Evolutionary conservation across 148 eudicot genomes (phyloP).

Genomic region (Pouteria glomerata): DNA sequence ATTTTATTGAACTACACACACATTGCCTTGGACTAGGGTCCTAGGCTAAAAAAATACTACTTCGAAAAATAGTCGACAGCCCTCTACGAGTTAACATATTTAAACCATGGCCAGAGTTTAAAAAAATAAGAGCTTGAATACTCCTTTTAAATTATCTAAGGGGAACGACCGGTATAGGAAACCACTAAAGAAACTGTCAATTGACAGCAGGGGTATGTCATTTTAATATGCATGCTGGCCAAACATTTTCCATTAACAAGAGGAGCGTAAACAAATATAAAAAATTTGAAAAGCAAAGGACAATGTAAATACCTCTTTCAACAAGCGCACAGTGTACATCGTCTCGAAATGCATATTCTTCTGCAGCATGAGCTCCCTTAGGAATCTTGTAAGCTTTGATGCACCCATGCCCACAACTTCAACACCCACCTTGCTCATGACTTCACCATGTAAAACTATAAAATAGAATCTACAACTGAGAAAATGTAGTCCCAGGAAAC

Average conservation of each 20-base stretch:
- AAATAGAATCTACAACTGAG: slow-evolving; percentile 7
- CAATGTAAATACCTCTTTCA: slow-evolving; percentile 64
- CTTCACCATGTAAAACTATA: slow-evolving; percentile 77
- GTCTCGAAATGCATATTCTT: slow-evolving; percentile 60
- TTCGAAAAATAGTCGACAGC: no score
- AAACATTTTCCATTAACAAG: background rate
- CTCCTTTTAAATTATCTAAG: no score
- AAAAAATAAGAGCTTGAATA: no score
- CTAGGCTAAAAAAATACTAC: no score
- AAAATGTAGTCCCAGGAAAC: background rate
- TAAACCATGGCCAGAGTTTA: no score
- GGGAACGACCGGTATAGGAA: no score
- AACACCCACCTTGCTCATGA: slow-evolving; percentile 84
- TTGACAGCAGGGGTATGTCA: background rate
- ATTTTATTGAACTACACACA: no score
- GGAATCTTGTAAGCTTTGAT: slow-evolving; percentile 75
- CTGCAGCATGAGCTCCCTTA: slow-evolving; percentile 74
- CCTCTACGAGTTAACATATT: no score
- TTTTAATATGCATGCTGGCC: background rate
- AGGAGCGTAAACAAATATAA: background rate
- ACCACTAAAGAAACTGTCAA: background rate
- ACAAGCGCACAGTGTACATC: slow-evolving; percentile 74
- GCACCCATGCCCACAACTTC: slow-evolving; percentile 88
- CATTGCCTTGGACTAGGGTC: no score
- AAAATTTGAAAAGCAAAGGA: background rate